These are phyloP conservation scores for Fonsecaea monophora DNA, from an alignment of 2,329 filamentous ascomycete species.

Conservation along the genomic window DNA sequence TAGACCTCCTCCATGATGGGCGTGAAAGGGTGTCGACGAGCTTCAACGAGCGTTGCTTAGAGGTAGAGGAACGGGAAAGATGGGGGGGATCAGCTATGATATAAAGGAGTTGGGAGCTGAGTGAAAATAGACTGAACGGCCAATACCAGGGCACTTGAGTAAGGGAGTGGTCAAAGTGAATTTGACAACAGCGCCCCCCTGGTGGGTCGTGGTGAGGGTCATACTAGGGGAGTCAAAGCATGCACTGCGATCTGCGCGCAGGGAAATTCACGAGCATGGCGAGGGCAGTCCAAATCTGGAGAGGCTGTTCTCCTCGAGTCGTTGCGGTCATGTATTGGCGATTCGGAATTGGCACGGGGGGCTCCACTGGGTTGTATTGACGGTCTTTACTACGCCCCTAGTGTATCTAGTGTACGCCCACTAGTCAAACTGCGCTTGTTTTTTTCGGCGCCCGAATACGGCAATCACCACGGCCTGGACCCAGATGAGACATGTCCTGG, in stretches of 20 bases:
- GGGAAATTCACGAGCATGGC: conserved; percentile 40
- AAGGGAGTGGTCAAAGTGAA: conserved; percentile 29
- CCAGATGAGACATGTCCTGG: conserved; percentile 28
- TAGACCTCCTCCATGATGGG: conserved; percentile 47
- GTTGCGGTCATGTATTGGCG: conserved; percentile 34
- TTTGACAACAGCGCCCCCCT: conserved; percentile 31
- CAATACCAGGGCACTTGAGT: conserved; percentile 22
- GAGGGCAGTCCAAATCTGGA: conserved; percentile 37
- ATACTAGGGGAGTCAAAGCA: conserved; percentile 24
- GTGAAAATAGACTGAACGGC: conserved; percentile 40
- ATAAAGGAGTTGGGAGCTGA: conserved; percentile 34
- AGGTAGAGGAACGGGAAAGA: conserved; percentile 28
- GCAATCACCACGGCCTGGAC: conserved; percentile 30
- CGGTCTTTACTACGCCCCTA: conserved; percentile 21
- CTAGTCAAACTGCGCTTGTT: conserved; percentile 22
- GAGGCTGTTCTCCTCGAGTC: conserved; percentile 36
- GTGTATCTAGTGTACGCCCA: conserved; percentile 9
- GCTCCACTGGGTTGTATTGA: conserved; percentile 32
- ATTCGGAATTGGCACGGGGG: conserved; percentile 14
- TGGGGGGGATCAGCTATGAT: conserved; percentile 36
- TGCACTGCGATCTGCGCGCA: conserved; percentile 40
- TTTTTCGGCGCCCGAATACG: conserved; percentile 39
- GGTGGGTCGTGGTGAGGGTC: conserved; percentile 34
- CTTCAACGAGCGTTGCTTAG: conserved; percentile 39
- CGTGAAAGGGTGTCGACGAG: conserved; percentile 33